Percentiles rank a stretch among this genome's conserved stretches.
Conservation (phyloP, 192 early-diverging fungal species). For the Rhizophagus clarus region DNA sequence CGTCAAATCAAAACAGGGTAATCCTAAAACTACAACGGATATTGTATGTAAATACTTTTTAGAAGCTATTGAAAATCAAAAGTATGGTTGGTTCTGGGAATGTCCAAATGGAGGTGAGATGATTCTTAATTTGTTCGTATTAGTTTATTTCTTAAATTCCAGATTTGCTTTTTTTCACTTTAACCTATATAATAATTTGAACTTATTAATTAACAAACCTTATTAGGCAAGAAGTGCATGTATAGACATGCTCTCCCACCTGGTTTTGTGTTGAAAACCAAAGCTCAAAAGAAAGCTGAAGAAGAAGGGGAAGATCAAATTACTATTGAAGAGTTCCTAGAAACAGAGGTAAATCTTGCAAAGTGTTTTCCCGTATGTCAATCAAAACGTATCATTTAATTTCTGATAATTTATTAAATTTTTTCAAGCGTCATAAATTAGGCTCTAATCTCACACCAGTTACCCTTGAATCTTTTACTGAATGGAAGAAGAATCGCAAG, state of each 20-base stretch:
- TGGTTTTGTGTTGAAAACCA: conserved; percentile 93
- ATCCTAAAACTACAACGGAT: conserved; percentile 84
- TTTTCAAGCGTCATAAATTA: conserved; percentile 83
- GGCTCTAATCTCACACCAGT: conserved; percentile 94
- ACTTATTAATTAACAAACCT: background rate
- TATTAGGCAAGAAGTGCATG: conserved; percentile 78
- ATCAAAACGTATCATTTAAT: background rate
- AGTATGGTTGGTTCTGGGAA: conserved; percentile 99
- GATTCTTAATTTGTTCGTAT: conserved; percentile 22
- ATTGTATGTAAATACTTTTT: conserved; percentile 99
- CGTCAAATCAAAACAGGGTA: conserved; percentile 73
- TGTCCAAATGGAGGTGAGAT: conserved; percentile 90
- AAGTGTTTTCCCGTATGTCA: background rate
- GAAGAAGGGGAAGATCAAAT: conserved; percentile 79
- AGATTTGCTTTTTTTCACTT: background rate
- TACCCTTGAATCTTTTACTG: conserved; percentile 85
- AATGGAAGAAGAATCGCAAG: conserved; percentile 91
- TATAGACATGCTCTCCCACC: conserved; percentile 96
- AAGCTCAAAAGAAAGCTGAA: conserved; percentile 78
- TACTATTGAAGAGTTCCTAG: conserved; percentile 96
- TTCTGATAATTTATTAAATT: conserved; percentile 3
- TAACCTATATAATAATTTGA: background rate
- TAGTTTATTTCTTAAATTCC: background rate
- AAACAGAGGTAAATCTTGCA: conserved; percentile 72
- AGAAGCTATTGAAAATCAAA: conserved; percentile 91